phyloP scores from a whole-genome alignment of 768 basidiomycete genomes.

The Fistulinella prunicolor region DNA sequence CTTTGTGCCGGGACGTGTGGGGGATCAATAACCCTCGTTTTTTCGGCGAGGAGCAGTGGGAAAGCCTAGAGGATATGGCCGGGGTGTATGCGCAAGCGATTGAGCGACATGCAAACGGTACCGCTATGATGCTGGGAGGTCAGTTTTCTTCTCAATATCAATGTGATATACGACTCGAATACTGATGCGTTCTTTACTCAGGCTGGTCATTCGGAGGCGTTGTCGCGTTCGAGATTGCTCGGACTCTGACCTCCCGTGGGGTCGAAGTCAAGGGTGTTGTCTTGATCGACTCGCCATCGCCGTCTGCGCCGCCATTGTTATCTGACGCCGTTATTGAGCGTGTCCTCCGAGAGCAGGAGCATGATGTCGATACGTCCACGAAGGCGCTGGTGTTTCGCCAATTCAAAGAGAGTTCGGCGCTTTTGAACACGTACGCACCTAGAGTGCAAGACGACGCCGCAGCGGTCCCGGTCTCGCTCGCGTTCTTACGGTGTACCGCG shows the following conservation, averaged over 20 bases:
- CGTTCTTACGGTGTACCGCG: conserved; percentile 53
- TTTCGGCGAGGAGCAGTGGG: conserved; percentile 44
- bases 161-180: background rate
- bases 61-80: conserved; percentile 51
- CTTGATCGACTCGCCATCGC: conserved; percentile 66
- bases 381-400: conserved; percentile 42
- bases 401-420: conserved; percentile 45
- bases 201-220: conserved; percentile 83
- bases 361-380: conserved; percentile 30
- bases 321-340: conserved; percentile 51
- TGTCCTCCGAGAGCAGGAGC: conserved; percentile 35
- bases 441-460: conserved; percentile 16
- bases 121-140: conserved; percentile 57
- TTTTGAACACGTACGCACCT: conserved; percentile 50
- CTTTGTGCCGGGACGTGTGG: conserved; percentile 55
- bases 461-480: conserved; percentile 31
- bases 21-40: conserved; percentile 59
- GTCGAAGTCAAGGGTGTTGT: conserved; percentile 53
- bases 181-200: conserved; percentile 21
- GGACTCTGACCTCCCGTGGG: conserved; percentile 41
- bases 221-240: conserved; percentile 62
- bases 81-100: conserved; percentile 45
- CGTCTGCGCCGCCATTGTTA: conserved; percentile 49
- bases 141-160: conserved; percentile 6
- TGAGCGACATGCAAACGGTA: conserved; percentile 31